Evolutionary conservation across 1,284 basidiomycete species (phyloP).

Genomic region (Pseudozyma thailandica): DNA sequence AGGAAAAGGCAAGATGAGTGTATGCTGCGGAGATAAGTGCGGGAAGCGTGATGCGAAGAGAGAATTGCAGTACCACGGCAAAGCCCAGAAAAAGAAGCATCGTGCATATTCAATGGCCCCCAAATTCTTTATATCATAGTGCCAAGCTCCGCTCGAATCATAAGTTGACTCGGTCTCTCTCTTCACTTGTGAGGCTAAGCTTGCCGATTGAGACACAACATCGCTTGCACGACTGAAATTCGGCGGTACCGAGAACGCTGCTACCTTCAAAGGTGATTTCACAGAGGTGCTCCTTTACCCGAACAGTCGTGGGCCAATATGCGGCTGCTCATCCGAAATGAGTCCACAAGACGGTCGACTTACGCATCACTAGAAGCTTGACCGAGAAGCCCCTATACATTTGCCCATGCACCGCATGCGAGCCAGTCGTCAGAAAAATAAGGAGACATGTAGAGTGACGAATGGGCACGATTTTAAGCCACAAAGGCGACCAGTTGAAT

Average conservation of each 20-base stretch:
- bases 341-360: too few species aligned
- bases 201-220: neutral
- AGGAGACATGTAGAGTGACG: neutral
- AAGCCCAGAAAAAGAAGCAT: neutral
- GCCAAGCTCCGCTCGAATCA: neutral
- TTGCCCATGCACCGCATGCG: too few species aligned
- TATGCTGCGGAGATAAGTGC: neutral
- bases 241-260: too few species aligned
- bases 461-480: neutral
- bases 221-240: too few species aligned
- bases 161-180: neutral
- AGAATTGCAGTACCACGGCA: neutral
- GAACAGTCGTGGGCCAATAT: too few species aligned
- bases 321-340: too few species aligned
- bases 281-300: too few species aligned
- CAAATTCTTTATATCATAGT: neutral
- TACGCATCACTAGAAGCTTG: too few species aligned
- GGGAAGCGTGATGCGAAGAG: neutral
- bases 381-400: too few species aligned
- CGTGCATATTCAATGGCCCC: neutral
- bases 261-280: too few species aligned
- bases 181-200: neutral
- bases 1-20: too few species aligned
- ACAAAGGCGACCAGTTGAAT: neutral
- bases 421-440: too few species aligned